A percentile compares a stretch with the other conserved stretches of the same genome.
These are phyloP conservation scores for Cercospora sesami DNA, from an alignment of 2,329 filamentous ascomycete species.

Conservation along the genomic window DNA sequence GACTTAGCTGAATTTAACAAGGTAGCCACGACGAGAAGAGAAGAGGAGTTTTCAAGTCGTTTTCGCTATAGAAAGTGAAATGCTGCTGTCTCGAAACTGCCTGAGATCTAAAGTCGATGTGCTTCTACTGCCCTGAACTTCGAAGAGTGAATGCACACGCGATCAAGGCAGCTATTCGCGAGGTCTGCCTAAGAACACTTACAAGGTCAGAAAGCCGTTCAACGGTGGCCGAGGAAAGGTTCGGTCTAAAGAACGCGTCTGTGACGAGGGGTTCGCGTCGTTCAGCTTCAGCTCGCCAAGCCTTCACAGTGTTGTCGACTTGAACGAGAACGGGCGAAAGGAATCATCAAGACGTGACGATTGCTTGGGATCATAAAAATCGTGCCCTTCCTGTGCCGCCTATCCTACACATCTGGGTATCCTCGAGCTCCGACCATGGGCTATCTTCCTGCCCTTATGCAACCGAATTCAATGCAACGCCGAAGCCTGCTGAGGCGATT, in stretches of 20 bases:
- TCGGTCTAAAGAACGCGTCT: too few species aligned
- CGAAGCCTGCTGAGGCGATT: neutral
- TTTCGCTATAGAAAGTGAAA: neutral
- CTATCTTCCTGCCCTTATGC: conserved; percentile 2
- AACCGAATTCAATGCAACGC: conserved; percentile 11
- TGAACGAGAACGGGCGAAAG: neutral
- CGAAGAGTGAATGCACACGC: neutral
- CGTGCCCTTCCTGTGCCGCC: neutral
- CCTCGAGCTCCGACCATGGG: conserved; percentile 3
- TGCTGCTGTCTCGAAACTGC: neutral
- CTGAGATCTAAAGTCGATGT: neutral
- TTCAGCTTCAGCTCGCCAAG: too few species aligned
- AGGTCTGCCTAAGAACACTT: too few species aligned
- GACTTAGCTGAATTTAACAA: too few species aligned
- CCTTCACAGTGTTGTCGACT: neutral
- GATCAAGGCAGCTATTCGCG: neutral
- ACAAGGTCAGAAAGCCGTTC: too few species aligned
- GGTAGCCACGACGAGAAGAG: too few species aligned
- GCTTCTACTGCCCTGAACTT: neutral
- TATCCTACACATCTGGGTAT: conserved; percentile 11
- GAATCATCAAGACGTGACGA: neutral
- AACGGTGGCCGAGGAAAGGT: too few species aligned
- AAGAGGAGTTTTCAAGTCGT: too few species aligned
- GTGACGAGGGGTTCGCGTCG: too few species aligned
- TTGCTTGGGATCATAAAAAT: conserved; percentile 1